These are phyloP conservation scores for Yarrowia bubula DNA, from an alignment of 805 yeast species.

Conservation along the genomic window DNA sequence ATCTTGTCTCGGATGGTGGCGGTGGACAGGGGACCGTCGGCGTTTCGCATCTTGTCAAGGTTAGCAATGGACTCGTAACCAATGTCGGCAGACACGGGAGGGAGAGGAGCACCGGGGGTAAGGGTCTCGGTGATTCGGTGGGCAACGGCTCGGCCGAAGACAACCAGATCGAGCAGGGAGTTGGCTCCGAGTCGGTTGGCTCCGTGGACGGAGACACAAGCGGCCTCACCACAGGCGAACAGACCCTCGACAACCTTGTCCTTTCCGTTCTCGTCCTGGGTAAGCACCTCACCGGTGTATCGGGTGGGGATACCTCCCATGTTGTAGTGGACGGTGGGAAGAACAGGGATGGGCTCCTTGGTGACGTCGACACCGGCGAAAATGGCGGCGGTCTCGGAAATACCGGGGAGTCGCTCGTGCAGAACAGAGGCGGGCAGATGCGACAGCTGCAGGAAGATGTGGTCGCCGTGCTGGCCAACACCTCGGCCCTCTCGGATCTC, in stretches of 20 bases:
- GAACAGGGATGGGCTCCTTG: constrained; percentile 96
- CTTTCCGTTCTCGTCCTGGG: constrained; percentile 78
- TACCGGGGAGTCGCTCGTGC: constrained; percentile 97
- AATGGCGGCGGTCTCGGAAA: constrained; percentile 96
- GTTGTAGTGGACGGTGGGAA: constrained; percentile 98
- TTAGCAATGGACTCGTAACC: constrained; percentile 89
- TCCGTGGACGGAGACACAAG: constrained; percentile 98
- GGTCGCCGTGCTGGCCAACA: constrained; percentile 95
- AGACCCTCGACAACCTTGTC: constrained; percentile 91
- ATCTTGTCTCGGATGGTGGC: constrained; percentile 85
- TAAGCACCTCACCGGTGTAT: constrained; percentile 93
- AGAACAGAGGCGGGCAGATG: constrained; percentile 91
- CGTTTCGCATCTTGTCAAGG: constrained; percentile 83
- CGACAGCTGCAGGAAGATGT: constrained; percentile 88
- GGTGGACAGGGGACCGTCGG: constrained; percentile 77
- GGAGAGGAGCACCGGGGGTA: constrained; percentile 85
- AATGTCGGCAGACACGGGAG: constrained; percentile 76
- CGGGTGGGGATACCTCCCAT: constrained; percentile 99
- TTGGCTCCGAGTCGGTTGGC: constrained; percentile 99
- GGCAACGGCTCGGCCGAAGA: constrained; percentile 97
- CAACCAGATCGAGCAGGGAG: constrained; percentile 93
- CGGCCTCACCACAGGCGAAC: constrained; percentile 97
- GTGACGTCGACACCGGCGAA: constrained; percentile 99
- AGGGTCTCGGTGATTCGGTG: constrained; percentile 82
- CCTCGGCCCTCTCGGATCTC: constrained; percentile 99